Evolutionary conservation across 2,329 filamentous ascomycete genomes (phyloP).

Genomic region (Penicillium decumbens): DNA sequence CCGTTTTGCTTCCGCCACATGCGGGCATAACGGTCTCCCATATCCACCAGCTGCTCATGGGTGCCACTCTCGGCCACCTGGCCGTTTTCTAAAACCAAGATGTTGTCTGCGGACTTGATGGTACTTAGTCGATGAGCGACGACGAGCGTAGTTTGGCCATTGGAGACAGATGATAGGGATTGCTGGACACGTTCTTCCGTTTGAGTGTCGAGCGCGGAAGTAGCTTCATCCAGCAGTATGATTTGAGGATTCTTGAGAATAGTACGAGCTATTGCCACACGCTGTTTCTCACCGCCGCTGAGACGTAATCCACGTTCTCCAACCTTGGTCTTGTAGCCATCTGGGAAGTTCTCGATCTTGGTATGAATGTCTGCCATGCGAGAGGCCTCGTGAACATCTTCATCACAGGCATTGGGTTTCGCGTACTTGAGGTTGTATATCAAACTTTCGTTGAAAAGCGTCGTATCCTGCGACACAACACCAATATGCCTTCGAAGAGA

Average conservation of each 20-base stretch:
- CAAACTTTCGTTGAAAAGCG: constrained; percentile 70
- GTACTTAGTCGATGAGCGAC: not conserved
- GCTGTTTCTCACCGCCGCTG: not conserved
- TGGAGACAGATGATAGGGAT: not conserved
- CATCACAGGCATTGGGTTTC: not conserved
- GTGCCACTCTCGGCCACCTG: not conserved
- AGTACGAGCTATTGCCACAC: not conserved
- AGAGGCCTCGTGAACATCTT: not conserved
- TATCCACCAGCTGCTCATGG: not conserved
- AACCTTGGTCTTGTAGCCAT: not conserved
- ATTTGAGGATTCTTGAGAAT: not conserved
- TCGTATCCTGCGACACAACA: constrained; percentile 82
- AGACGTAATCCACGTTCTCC: not conserved
- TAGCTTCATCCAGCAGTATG: not conserved
- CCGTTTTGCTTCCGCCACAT: no score
- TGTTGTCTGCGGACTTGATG: not conserved
- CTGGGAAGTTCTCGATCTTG: not conserved
- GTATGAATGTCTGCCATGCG: not conserved
- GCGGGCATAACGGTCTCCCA: not conserved
- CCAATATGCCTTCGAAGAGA: constrained; percentile 75
- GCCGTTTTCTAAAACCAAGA: not conserved
- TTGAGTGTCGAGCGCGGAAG: not conserved
- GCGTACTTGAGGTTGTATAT: not conserved
- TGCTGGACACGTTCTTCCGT: not conserved
- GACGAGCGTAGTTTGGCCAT: not conserved